Evolutionary conservation across 2,329 filamentous ascomycete species (phyloP).

Genomic region (Teratosphaeria viscida): DNA sequence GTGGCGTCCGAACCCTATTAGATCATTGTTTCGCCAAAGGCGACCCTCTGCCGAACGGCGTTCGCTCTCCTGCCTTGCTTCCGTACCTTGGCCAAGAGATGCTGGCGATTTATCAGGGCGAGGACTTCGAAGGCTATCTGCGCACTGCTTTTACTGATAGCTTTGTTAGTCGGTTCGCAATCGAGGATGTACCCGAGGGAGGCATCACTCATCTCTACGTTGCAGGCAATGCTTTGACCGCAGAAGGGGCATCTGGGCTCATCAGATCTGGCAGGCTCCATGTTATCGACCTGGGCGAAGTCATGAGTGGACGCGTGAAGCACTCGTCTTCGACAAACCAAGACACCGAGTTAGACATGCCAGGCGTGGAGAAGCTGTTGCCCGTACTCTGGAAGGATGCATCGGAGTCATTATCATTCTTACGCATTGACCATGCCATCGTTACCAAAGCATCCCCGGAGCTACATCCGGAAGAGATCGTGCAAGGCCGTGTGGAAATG

Average conservation of each 20-base stretch:
- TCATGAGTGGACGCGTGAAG: constrained; percentile 25
- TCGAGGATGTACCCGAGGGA: constrained; percentile 44
- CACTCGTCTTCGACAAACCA: constrained; percentile 17
- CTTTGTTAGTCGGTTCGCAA: constrained; percentile 43
- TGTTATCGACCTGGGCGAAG: constrained; percentile 45
- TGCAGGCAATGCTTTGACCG: constrained; percentile 44
- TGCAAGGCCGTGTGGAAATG: constrained; percentile 19
- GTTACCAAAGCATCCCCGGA: constrained; percentile 37
- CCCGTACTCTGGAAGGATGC: constrained; percentile 39
- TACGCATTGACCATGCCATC: constrained; percentile 46
- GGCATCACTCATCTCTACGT: constrained; percentile 53
- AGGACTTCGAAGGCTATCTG: constrained; percentile 44
- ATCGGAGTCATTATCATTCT: constrained; percentile 39
- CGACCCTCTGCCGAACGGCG: background rate
- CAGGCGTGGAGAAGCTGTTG: constrained; percentile 45
- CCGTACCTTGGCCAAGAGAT: constrained; percentile 30
- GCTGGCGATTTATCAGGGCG: constrained; percentile 31
- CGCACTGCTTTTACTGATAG: constrained; percentile 38
- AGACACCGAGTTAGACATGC: constrained; percentile 25
- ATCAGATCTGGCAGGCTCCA: constrained; percentile 42
- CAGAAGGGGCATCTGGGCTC: constrained; percentile 45
- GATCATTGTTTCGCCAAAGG: constrained; percentile 38
- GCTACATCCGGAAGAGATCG: constrained; percentile 9
- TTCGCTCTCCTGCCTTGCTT: constrained; percentile 18
- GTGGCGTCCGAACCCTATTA: constrained; percentile 41